Conservation (phyloP, 139 green algal species). For the Astrephomene gubernaculifera region DNA sequence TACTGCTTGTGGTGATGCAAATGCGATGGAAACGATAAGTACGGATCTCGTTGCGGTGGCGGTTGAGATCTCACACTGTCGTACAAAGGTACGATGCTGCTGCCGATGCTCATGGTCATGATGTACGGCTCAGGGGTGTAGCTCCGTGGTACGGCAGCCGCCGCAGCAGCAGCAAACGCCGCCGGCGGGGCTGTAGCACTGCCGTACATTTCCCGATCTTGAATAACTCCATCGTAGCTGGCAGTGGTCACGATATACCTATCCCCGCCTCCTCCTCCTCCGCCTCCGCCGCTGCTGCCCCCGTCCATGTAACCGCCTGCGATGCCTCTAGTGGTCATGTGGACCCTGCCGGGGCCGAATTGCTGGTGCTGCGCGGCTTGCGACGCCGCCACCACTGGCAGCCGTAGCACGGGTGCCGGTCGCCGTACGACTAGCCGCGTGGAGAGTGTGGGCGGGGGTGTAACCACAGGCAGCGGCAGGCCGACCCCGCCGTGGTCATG, state of each 20-base stretch:
- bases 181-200: no score
- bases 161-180: no score
- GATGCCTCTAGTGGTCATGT: no score
- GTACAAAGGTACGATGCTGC: neutral
- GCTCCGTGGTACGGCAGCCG: no score
- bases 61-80: neutral
- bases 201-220: no score
- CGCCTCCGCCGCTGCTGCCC: no score
- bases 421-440: slow-evolving; percentile 19
- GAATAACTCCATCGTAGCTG: no score
- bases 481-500: neutral
- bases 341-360: no score
- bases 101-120: neutral
- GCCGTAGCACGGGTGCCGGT: slow-evolving; percentile 22
- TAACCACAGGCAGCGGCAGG: neutral
- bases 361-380: slow-evolving; percentile 1
- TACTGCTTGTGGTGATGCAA: neutral
- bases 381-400: slow-evolving; percentile 24
- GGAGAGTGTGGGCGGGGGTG: neutral
- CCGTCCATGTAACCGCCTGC: no score
- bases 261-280: no score
- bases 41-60: neutral
- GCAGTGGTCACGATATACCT: no score
- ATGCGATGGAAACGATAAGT: no score
- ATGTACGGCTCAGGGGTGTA: slow-evolving; percentile 15